A percentile compares a stretch with the other conserved stretches of the same genome.
Evolutionary conservation across 1,139 yeast species (phyloP).

Genomic region (Suhomyces bolitotheri): DNA sequence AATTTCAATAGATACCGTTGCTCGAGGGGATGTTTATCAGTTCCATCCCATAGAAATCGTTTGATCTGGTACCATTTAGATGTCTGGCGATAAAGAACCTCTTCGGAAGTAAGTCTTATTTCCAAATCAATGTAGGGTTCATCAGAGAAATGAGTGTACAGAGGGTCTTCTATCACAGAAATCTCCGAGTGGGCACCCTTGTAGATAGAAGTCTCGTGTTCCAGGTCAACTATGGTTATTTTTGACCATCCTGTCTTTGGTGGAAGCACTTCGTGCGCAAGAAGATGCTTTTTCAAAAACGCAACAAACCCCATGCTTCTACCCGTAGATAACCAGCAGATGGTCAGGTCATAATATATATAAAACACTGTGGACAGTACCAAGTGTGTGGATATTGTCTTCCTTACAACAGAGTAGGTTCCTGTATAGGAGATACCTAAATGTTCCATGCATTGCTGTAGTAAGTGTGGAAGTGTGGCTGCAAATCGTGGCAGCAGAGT

Average conservation of each 20-base stretch:
- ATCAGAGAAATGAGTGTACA: neutral
- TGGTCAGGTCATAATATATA: too few relatives aligned
- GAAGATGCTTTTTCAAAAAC: neutral
- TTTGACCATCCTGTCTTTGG: slow-evolving; percentile 1
- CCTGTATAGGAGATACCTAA: neutral
- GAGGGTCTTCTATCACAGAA: neutral
- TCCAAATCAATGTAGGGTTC: slow-evolving; percentile 17
- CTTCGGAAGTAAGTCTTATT: slow-evolving; percentile 31
- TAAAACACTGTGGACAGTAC: too few relatives aligned
- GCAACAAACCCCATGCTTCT: neutral
- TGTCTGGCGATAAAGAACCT: slow-evolving; percentile 23
- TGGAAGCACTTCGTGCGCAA: slow-evolving; percentile 2
- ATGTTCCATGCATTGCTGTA: too few relatives aligned
- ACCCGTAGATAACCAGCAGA: too few relatives aligned
- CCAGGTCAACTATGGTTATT: neutral
- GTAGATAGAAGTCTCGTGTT: neutral
- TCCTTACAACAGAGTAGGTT: neutral
- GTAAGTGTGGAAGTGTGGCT: neutral
- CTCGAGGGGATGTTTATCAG: slow-evolving; percentile 42
- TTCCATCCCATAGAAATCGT: slow-evolving; percentile 49
- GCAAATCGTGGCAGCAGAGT: neutral
- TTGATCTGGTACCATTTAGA: slow-evolving; percentile 28
- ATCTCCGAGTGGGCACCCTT: neutral
- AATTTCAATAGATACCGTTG: slow-evolving; percentile 22
- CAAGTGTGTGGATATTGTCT: neutral